Evolutionary conservation across 352 stramenopile genomes (phyloP), one percentile per base, ranked within the genome.

Genomic region (Phytophthora quininea): DNA sequence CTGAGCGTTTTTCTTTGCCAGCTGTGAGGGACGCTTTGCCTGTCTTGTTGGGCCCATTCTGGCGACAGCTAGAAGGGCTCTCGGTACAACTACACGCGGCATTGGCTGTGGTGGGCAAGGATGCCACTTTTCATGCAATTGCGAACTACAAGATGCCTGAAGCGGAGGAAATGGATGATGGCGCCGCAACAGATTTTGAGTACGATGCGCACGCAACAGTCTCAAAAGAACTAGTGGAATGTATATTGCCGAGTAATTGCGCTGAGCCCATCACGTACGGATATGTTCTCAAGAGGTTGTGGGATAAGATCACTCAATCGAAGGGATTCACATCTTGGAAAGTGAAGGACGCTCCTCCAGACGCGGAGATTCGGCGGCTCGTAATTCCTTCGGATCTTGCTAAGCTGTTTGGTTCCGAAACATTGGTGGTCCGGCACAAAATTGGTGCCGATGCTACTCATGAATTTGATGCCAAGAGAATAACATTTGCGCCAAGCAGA

Each of bases 1-100:
- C 54, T 96, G 4, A 92, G 82, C 35, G 54, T 85, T 72, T 87
- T 43, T 94, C 86, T 5, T 54, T 96, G 6, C 81, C 85, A 8
- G 79, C 76, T 1, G 69, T 91, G 69, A 80, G 80, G n/a, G 64
- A 79, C 15, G 56, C 58, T 31, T 66, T 89, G 11, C 70, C 77
- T 12, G 54, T 42, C 24, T 54, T 87, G 31, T n/a, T 90, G 6
- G 54, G 71, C 11, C 46, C 67, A 10, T 79, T 92, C 6, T 92
- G 82, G 84, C 48, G 64, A 12, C 51, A 76, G 14, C 45, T 92
- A 33, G 74, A 91, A 58, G 14, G 24, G 19, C 45, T 92, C 24
- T 68, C 55, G n/a, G 29, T 46, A 9, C 77, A 66, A 57, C 42
- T 77, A 24, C 57, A 76, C 35, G 11, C 50, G 2, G 30, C 49